Base-by-base conservation (phyloP, 192 early-diverging fungal species). In the Dissophora globulifera region DNA sequence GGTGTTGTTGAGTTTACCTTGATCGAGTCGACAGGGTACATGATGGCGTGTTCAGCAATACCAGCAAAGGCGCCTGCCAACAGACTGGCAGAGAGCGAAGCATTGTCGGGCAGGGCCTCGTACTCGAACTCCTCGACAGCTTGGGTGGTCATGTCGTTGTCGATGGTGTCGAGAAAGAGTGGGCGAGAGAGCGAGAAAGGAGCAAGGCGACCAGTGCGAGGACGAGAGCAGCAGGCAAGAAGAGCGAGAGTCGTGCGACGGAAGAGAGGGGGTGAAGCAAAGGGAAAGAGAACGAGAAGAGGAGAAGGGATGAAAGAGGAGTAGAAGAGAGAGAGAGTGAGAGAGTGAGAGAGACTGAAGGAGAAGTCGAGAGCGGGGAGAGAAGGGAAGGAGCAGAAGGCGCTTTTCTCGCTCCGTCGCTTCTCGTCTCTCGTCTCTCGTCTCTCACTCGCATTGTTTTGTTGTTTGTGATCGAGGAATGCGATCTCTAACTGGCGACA, bases 31-130 rank as follows among this genome's bases (percentile, higher is more conserved):
- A 97, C 83, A 2, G 95, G 97, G 79, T 93, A 97, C 92, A 96
- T 97, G 50, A 96, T 84, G 26, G 92, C 88, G 74, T 99, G 97
- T 81, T 99, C 97, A 50, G 92, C 93, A 68, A 99, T 97, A 55
- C 97, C 97, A n/a, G 97, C 97, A 16, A 95, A 84, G 1, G 97
- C 96, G 15, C 97, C 97, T 1, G 96, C 97, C 35, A 93, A 80
- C 72, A 95, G 82, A 76, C 97, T 93, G 52, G 92, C 88, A 47
- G 87, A 81, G 56, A 96, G 83, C 1, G 90, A 83, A 7, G 95
- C 87, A n/a, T 90, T 92, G 15, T 84, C 83, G n/a, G 93, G 93
- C 31, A 98, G 85, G 30, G 92, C 82, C 82, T 98, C 97, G 81
- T 98, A 98, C 72, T 97, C 97, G 60, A 85, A 84, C 7, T 96